These are phyloP conservation scores for Hymenochaete sp. DNA, from an alignment of 1,284 basidiomycete species.

Conservation along the genomic window DNA sequence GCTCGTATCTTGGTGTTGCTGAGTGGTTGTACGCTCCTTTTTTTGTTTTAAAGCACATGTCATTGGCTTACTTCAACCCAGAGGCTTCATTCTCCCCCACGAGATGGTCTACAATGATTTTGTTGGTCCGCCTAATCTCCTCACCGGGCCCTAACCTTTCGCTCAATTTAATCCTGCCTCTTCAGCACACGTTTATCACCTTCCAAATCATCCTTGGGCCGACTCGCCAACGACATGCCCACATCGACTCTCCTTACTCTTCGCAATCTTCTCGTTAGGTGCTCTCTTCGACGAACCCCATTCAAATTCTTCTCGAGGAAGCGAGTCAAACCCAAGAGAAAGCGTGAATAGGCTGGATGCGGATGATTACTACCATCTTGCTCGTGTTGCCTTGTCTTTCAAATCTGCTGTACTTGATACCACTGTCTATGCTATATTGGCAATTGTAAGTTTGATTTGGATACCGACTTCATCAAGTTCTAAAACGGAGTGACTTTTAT, in stretches of 20 bases:
- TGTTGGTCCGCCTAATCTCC: conserved; percentile 6
- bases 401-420: conserved; percentile 38
- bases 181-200: conserved; percentile 24
- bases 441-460: conserved; percentile 35
- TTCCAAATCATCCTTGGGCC: conserved; percentile 15
- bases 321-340: too few relatives aligned
- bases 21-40: conserved; percentile 36
- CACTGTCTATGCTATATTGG: conserved; percentile 43
- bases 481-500: neutral
- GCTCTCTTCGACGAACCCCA: conserved; percentile 48
- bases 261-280: conserved; percentile 44
- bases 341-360: conserved; percentile 40
- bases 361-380: conserved; percentile 49
- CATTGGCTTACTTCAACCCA: conserved; percentile 1
- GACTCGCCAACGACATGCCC: conserved; percentile 18
- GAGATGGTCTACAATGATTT: conserved; percentile 11
- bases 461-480: too few relatives aligned
- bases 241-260: conserved; percentile 47
- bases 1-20: conserved; percentile 47
- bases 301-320: too few relatives aligned
- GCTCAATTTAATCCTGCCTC: conserved; percentile 27
- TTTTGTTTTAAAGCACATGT: neutral
- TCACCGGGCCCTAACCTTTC: conserved; percentile 1
- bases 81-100: conserved; percentile 12
- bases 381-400: conserved; percentile 42